Conservation (phyloP, 1,284 basidiomycete genomes). For the Moesziomyces parantarcticus region DNA sequence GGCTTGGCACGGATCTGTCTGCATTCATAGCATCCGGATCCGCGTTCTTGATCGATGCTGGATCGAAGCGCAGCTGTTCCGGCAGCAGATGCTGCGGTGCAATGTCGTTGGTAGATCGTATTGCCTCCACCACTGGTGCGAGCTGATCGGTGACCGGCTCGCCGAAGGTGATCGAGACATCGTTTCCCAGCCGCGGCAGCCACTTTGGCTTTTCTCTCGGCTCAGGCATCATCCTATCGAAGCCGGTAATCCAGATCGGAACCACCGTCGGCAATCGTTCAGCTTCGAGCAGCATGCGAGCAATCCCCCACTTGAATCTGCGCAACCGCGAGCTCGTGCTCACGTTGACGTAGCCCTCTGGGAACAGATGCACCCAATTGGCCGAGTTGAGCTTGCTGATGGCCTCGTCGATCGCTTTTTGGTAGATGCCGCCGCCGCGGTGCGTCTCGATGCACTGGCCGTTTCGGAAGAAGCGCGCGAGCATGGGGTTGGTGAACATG, state of each 20-base stretch:
- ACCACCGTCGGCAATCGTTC: constrained; percentile 77
- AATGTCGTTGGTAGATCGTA: constrained; percentile 5
- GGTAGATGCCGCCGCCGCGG: constrained; percentile 88
- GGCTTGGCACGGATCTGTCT: constrained; percentile 18
- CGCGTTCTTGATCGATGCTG: neutral
- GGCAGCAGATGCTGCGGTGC: constrained; percentile 30
- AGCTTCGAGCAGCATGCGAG: constrained; percentile 69
- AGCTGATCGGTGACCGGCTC: constrained; percentile 43
- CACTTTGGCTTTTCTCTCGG: constrained; percentile 55
- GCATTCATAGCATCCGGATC: neutral
- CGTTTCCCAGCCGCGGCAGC: constrained; percentile 54
- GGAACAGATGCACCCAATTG: constrained; percentile 93
- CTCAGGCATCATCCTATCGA: constrained; percentile 66
- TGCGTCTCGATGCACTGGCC: constrained; percentile 95
- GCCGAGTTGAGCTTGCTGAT: constrained; percentile 82
- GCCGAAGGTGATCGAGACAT: constrained; percentile 60
- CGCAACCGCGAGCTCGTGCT: constrained; percentile 74
- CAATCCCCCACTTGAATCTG: constrained; percentile 97
- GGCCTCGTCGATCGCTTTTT: constrained; percentile 84
- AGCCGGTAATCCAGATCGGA: constrained; percentile 89
- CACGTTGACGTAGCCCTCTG: constrained; percentile 87
- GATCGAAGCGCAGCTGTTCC: constrained; percentile 6
- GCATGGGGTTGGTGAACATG: constrained; percentile 83
- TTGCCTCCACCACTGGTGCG: constrained; percentile 25
- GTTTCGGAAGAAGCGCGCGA: constrained; percentile 80